phyloP scores from a whole-genome alignment of 148 eudicot species.

The Vaccinium darrowii region DNA sequence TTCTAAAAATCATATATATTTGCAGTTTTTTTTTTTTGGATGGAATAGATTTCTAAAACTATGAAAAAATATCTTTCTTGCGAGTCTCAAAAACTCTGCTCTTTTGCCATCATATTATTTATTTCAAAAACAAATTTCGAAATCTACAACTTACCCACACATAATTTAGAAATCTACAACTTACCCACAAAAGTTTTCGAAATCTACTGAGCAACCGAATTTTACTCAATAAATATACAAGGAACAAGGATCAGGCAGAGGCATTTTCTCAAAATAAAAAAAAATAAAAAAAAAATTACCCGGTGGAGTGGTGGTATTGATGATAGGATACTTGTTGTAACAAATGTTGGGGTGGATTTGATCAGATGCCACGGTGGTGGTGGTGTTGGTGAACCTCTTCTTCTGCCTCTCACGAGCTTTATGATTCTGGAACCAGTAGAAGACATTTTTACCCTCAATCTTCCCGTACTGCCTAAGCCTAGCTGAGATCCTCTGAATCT shows the following conservation, averaged over 20 bases:
- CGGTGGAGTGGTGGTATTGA: slow-evolving; percentile 6
- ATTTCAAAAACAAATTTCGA: neutral
- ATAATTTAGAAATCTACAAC: neutral
- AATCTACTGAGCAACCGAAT: neutral
- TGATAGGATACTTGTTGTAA: slow-evolving; percentile 34
- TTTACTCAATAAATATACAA: neutral
- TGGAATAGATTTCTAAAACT: neutral
- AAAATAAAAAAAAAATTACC: too few relatives aligned
- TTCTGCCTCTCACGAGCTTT: slow-evolving; percentile 97
- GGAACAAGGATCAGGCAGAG: neutral
- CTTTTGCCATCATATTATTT: neutral
- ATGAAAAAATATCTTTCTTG: neutral
- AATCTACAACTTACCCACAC: neutral
- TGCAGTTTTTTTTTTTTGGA: neutral
- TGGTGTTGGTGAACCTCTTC: slow-evolving; percentile 57
- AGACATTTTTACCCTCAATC: slow-evolving; percentile 97
- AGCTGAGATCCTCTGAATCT: slow-evolving; percentile 85
- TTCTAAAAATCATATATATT: neutral
- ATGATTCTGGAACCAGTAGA: slow-evolving; percentile 97
- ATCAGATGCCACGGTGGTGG: neutral
- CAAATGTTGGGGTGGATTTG: slow-evolving; percentile 15
- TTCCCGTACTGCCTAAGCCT: slow-evolving; percentile 87
- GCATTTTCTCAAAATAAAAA: neutral
- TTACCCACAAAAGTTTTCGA: neutral
- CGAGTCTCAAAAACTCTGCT: neutral